Conservation (phyloP, 176 grass and related monocot genomes). For the Avena eriantha region DNA sequence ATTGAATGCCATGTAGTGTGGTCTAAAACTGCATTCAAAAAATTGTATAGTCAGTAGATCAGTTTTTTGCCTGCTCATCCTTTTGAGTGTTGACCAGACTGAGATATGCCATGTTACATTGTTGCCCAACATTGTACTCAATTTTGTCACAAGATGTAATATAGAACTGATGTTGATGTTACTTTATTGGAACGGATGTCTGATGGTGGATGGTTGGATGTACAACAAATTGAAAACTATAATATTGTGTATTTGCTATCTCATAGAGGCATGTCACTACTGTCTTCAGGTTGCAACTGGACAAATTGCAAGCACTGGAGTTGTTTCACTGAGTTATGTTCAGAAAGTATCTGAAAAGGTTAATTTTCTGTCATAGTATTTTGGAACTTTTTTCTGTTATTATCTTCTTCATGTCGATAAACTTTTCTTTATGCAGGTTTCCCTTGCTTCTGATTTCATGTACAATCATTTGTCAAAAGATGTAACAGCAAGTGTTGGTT, state of each 20-base stretch:
- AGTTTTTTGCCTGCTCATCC: neutral
- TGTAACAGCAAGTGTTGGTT: slow-evolving; percentile 70
- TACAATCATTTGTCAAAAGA: slow-evolving; percentile 68
- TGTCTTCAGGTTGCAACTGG: slow-evolving; percentile 71
- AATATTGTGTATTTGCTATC: neutral
- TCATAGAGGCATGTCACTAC: slow-evolving; percentile 35
- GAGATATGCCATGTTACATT: neutral
- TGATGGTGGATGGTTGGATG: slow-evolving; percentile 18
- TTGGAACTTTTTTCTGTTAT: slow-evolving; percentile 16
- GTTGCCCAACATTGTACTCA: neutral
- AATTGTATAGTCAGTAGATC: slow-evolving; percentile 9
- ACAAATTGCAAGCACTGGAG: slow-evolving; percentile 65
- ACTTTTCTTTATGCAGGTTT: slow-evolving; percentile 59
- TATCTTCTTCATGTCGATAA: slow-evolving; percentile 18
- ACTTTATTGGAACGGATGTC: neutral
- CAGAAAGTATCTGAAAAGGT: slow-evolving; percentile 86
- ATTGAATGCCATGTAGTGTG: neutral
- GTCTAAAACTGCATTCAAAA: neutral
- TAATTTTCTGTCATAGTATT: slow-evolving; percentile 14
- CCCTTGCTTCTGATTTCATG: slow-evolving; percentile 83
- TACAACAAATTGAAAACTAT: slow-evolving; percentile 14
- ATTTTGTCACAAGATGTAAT: neutral
- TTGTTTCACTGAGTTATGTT: slow-evolving; percentile 70
- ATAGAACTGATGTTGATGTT: slow-evolving; percentile 12
- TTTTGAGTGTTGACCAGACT: slow-evolving; percentile 24